Percentiles rank a stretch among this genome's conserved stretches.
Conservation (phyloP, 768 basidiomycete genomes). For the Boletales sp. region DNA sequence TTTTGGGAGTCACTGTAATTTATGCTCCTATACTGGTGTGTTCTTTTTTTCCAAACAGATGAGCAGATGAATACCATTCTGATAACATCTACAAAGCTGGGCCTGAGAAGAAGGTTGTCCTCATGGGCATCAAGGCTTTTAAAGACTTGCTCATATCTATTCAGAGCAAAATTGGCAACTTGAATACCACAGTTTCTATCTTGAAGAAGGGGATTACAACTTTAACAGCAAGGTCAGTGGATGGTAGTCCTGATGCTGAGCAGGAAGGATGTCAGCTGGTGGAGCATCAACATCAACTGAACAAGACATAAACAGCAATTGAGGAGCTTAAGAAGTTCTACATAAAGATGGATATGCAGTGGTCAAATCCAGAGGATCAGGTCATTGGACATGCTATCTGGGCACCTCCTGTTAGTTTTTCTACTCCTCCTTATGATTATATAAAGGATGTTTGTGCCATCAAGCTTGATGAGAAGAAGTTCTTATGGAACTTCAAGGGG, state of each 20-base stretch:
- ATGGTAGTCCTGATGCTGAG: neutral
- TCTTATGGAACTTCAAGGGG: slow-evolving; percentile 27
- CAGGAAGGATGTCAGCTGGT: neutral
- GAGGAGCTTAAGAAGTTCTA: neutral
- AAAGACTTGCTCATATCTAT: slow-evolving; percentile 28
- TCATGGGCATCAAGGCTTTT: slow-evolving; percentile 35
- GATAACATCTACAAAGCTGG: slow-evolving; percentile 6
- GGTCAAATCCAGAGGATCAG: neutral
- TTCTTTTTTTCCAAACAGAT: no score
- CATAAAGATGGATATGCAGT: neutral
- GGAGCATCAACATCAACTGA: neutral
- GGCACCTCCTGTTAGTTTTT: neutral
- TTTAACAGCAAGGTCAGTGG: neutral
- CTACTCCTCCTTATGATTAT: slow-evolving; percentile 28
- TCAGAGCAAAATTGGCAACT: slow-evolving; percentile 10
- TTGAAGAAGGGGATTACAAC: neutral
- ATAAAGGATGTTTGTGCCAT: slow-evolving; percentile 38
- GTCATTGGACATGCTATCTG: neutral
- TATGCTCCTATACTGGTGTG: slow-evolving; percentile 24
- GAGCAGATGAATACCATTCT: no score
- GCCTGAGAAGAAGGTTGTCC: slow-evolving; percentile 35
- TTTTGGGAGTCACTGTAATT: no score
- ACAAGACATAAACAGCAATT: neutral
- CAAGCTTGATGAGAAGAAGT: slow-evolving; percentile 36
- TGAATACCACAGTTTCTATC: neutral